phyloP scores from a whole-genome alignment of 305 asterid genomes.

The Fraxinus dipetala region DNA sequence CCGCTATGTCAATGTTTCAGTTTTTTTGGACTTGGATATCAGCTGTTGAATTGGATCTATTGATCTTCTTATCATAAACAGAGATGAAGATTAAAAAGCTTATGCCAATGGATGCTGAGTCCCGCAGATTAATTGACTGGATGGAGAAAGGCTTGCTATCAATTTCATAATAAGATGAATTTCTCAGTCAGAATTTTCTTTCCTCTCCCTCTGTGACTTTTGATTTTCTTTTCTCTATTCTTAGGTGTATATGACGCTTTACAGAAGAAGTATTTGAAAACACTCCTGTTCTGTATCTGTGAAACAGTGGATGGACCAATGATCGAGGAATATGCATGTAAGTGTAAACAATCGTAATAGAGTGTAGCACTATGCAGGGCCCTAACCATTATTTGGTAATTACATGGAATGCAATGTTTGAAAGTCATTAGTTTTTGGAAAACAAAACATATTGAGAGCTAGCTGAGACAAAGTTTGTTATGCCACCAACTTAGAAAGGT shows the following conservation, averaged over 20 bases:
- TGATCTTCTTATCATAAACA: conserved; percentile 33
- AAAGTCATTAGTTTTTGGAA: neutral
- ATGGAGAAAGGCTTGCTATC: conserved; percentile 81
- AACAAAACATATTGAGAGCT: neutral
- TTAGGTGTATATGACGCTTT: conserved; percentile 92
- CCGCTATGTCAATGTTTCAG: neutral
- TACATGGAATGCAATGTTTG: neutral
- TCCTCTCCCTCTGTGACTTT: conserved; percentile 19
- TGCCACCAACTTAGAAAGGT: neutral
- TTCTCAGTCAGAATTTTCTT: conserved; percentile 8
- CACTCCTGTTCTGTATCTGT: conserved; percentile 80
- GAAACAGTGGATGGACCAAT: conserved; percentile 80
- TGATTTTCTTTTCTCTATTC: conserved; percentile 23
- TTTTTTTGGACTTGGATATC: neutral
- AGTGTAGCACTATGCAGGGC: neutral
- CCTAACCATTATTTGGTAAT: neutral
- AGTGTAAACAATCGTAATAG: conserved; percentile 23
- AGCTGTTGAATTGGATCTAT: conserved; percentile 15
- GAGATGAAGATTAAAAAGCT: conserved; percentile 98
- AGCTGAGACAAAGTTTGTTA: neutral
- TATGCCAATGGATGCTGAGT: conserved; percentile 96
- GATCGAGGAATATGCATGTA: conserved; percentile 94
- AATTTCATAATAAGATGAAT: neutral
- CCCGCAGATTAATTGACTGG: conserved; percentile 94
- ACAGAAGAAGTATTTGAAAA: conserved; percentile 86